These are phyloP conservation scores for Pedinophyceae sp. DNA, from an alignment of 139 green algal species.

Conservation along the genomic window DNA sequence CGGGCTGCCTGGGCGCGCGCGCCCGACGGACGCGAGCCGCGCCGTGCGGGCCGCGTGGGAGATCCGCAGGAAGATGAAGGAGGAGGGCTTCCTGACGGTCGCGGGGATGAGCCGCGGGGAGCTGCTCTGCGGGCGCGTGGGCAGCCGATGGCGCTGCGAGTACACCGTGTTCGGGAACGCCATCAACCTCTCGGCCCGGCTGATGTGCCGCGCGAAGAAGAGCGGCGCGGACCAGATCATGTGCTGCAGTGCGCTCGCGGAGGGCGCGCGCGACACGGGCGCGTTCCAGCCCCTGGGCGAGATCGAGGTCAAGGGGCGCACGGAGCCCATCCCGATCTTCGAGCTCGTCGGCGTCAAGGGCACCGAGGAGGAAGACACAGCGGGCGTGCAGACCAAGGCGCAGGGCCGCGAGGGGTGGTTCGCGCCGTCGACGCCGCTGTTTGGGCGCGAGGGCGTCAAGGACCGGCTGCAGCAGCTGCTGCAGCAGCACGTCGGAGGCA, in stretches of 20 bases:
- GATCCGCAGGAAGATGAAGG: conserved; percentile 16
- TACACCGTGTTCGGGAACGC: conserved; percentile 75
- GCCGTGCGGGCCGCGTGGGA: conserved; percentile 24
- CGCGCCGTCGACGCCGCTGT: too few species aligned
- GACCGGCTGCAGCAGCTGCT: too few species aligned
- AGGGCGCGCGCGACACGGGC: background rate
- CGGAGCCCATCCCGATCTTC: background rate
- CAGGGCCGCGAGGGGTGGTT: too few species aligned
- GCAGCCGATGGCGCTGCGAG: conserved; percentile 44
- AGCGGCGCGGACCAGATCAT: background rate
- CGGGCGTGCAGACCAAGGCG: too few species aligned
- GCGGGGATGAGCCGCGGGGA: conserved; percentile 60
- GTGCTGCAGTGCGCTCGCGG: background rate
- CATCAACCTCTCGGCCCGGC: conserved; percentile 61
- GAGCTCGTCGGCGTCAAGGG: too few species aligned
- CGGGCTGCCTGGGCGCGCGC: conserved; percentile 51
- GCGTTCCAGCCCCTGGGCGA: background rate
- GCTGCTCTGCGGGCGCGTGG: conserved; percentile 61
- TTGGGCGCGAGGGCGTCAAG: too few species aligned
- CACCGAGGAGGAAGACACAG: too few species aligned
- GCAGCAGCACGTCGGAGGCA: too few species aligned
- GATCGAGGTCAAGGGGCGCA: background rate
- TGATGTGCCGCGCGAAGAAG: conserved; percentile 45
- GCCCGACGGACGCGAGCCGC: conserved; percentile 40
- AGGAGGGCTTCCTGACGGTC: conserved; percentile 13